Evolutionary conservation across 1,139 yeast genomes (phyloP).

Genomic region (Pichia sp.): DNA sequence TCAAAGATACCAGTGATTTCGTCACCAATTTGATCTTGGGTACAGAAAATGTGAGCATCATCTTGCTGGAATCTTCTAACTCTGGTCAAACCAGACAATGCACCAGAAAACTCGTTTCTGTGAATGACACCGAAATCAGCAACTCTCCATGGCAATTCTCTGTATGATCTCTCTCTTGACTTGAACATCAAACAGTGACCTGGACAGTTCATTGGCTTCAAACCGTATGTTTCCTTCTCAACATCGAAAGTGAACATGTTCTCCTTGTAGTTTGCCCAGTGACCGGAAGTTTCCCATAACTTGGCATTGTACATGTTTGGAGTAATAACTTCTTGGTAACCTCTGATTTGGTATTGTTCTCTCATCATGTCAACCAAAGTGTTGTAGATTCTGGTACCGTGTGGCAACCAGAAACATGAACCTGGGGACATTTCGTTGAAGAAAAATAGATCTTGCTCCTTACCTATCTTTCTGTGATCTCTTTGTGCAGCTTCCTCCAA

Average conservation of each 20-base stretch:
- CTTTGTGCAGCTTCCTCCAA: constrained; percentile 95
- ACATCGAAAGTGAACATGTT: constrained; percentile 96
- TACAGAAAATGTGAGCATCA: constrained; percentile 96
- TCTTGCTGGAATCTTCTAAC: constrained; percentile 98
- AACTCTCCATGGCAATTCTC: constrained; percentile 82
- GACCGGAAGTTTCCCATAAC: constrained; percentile 97
- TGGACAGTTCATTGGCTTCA: constrained; percentile 98
- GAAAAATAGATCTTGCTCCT: constrained; percentile 90
- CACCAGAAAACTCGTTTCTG: constrained; percentile 93
- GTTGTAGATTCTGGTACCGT: constrained; percentile 94
- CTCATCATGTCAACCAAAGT: constrained; percentile 72
- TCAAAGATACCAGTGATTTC: constrained; percentile 74
- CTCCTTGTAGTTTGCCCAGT: constrained; percentile 95
- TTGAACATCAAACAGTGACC: constrained; percentile 91
- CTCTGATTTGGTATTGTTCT: constrained; percentile 80
- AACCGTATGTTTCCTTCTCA: constrained; percentile 83
- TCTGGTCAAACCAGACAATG: constrained; percentile 87
- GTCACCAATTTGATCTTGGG: constrained; percentile 66
- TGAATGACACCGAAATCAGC: constrained; percentile 94
- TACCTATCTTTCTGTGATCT: constrained; percentile 96
- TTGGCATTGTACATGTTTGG: constrained; percentile 96
- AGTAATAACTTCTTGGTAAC: constrained; percentile 95
- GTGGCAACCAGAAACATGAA: constrained; percentile 96
- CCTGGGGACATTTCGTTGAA: constrained; percentile 98
- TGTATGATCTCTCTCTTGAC: constrained; percentile 75